Evolutionary conservation across 2,329 filamentous ascomycete genomes (phyloP), one percentile per base, ranked within the genome.

Genomic region (Colletotrichum theobromicola): DNA sequence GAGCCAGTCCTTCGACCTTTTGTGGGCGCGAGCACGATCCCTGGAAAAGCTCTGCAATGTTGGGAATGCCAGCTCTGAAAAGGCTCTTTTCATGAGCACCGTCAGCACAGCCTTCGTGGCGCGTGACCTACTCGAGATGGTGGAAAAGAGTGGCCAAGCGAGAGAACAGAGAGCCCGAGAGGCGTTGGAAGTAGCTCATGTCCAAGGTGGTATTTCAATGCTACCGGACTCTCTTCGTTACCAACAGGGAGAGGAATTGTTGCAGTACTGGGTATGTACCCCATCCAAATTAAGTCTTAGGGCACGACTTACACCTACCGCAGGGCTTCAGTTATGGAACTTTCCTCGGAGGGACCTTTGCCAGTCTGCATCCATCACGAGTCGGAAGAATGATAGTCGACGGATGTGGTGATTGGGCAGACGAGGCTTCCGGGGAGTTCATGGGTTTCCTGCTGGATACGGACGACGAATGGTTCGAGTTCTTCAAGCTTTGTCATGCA

Each of bases 321-420:
- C 85, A 87, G 81, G 88, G 88, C 0, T 85, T 89, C 68, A 88
- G 86, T 16, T 90, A 90, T 32, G 81, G 83, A 10, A 81, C 81
- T 1, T 37, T 82, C 2, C 78, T 84, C 0, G 83, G 83, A 9
- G 82, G 82, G 37, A 81, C 81, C 68, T 82, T 84, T 75, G 80
- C 82, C 5, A 80, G 82, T 64, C 77, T 84, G 78, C 84, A 82
- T 46, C 82, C 83, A 1, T 80, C 75, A 1, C 79, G 82, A 4
- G 76, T 88, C 13, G 86, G 82, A 0, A 82, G 85, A 10, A 79
- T 88, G 68, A 79, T 87, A 9, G 79, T 87, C 4, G 85, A 86
- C 30, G 85, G 81, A 1, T 82, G 86, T 6, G 78, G 76, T 21
- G 80, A 87, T 68, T 76, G 79, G 2, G 75, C 82, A n/a, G 85